Evolutionary conservation across 352 stramenopile genomes (phyloP), one percentile per base, ranked within the genome.

Genomic region (Phytophthora nicotianae): DNA sequence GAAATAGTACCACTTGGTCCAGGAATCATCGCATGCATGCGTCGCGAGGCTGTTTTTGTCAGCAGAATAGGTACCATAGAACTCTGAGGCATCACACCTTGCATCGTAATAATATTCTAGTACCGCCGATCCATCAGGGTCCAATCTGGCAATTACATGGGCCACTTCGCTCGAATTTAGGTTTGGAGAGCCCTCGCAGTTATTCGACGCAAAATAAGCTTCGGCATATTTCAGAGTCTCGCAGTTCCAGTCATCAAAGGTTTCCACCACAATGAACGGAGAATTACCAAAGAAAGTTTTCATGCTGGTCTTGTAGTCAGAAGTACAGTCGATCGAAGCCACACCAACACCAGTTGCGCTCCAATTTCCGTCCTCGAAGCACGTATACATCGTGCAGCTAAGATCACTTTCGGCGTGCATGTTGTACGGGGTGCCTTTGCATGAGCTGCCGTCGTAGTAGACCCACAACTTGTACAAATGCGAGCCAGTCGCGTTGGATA

Each of bases 1-100:
- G 23, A 64, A 14, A 23, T 72, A 64, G 35, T 72, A 68, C 64
- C 64, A 68, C 16, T 72, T 72, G 29, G 17, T 68, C 49, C 37
- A 50, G 21, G 35, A 38, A 13, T 45, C 19, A 29, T 58, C 55
- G 32, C 62, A 70, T 33, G 50, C 9, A 35, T 65, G 54, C 10
- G 21, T 65, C 16, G 23, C 4, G n/a, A 70, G 29, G 11, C 33
- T 42, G 4, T 65, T 14, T 23, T 47, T 65, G 48, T 56, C 50
- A 11, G 56, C 54, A 11, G 7, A 56, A 38, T 61, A 70, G 2
- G 54, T 61, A 21, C 26, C 48, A n/a, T 21, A 24, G 2, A 50
- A 27, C 20, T 64, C 14, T 3, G n/a, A 47, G 5, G 3, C 14
- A 19, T 51, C 40, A 19, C 63, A 72, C 10, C 52, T n/a, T 7